A percentile compares a stretch with the other conserved stretches of the same genome.
These are phyloP conservation scores for Apophysomyces variabilis DNA, from an alignment of 371 early-diverging fungal genomes.

Conservation along the genomic window DNA sequence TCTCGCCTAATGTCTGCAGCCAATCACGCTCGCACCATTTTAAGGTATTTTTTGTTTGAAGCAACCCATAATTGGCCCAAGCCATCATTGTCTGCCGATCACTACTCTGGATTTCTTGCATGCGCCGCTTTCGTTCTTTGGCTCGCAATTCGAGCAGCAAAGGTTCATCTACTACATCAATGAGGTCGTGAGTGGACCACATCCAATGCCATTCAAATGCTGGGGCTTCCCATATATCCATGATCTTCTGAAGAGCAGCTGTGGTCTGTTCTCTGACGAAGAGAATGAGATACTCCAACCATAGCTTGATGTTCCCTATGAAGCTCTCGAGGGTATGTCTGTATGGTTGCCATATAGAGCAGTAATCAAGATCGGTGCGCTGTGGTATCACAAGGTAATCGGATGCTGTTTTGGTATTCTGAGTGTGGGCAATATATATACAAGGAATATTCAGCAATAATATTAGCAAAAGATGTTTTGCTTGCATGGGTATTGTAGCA, in stretches of 20 bases:
- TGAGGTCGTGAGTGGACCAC: background rate
- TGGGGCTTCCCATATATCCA: slow-evolving; percentile 3
- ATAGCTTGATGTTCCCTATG: background rate
- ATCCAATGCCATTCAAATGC: slow-evolving; percentile 5
- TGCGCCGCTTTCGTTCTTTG: background rate
- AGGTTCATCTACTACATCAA: background rate
- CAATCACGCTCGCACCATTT: slow-evolving; percentile 7
- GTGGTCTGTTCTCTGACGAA: background rate
- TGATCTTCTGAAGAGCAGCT: background rate
- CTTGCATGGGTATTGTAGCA: background rate
- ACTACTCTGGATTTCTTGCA: background rate
- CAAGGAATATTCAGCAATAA: background rate
- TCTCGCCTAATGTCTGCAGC: background rate
- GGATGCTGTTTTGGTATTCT: slow-evolving; percentile 1
- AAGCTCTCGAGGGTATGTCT: background rate
- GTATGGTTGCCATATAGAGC: slow-evolving; percentile 5
- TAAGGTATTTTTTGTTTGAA: background rate
- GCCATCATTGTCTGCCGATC: background rate
- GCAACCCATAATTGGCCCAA: background rate
- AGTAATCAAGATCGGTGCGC: background rate
- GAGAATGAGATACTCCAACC: background rate
- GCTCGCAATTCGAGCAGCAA: background rate
- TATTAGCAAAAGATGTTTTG: background rate
- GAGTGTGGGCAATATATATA: background rate
- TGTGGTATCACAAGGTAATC: slow-evolving; percentile 5